Evolutionary conservation across 768 basidiomycete genomes (phyloP), one percentile per base, ranked within the genome.

Genomic region (Leucogyrophana mollusca): DNA sequence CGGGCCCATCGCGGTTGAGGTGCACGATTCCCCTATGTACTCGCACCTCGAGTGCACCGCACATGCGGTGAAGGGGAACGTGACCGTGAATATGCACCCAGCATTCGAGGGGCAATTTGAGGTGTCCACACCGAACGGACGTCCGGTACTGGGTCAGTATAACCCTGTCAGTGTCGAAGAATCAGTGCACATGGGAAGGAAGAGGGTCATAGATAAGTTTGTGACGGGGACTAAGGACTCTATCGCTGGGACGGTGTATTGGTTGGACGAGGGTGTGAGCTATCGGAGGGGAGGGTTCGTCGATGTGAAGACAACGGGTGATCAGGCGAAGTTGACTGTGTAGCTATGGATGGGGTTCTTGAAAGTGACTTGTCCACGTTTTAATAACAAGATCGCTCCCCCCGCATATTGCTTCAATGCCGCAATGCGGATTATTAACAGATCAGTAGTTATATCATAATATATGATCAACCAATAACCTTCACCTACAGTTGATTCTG

Each of bases 31-130:
- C 4, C 74, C 76, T 3, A 48, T 71, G 27, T 57, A 67, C 47
- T 65, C 72, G n/a, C 33, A 57, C 32, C 57, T 78, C 35, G 45
- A 46, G 4, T 56, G 70, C 23, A 40, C 40, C 1, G 67, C 58
- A 14, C 46, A 40, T 22, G 64, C 74, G 27, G 57, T 58, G 2
- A 65, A 69, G 9, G 49, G 59, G 5, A 47, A 16, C 1, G 58
- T 65, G 9, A 43, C 50, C 13, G 56, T 66, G 0, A 40, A 45
- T 27, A 61, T 75, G 4, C 65, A 69, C 39, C 42, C 54, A 20
- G 66, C 70, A 3, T 78, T 65, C 49, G 77, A 78, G 46, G 76
- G 77, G 24, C 45, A 40, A 6, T 74, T 73, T 57, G 49, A 47
- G n/a, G 43, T 71, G 24, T 38, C 40, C 23, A 66, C 65, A 1